A percentile compares a stretch with the other conserved stretches of the same genome.
phyloP scores from a whole-genome alignment of 139 green algal species.

The Asterochloris erici region DNA sequence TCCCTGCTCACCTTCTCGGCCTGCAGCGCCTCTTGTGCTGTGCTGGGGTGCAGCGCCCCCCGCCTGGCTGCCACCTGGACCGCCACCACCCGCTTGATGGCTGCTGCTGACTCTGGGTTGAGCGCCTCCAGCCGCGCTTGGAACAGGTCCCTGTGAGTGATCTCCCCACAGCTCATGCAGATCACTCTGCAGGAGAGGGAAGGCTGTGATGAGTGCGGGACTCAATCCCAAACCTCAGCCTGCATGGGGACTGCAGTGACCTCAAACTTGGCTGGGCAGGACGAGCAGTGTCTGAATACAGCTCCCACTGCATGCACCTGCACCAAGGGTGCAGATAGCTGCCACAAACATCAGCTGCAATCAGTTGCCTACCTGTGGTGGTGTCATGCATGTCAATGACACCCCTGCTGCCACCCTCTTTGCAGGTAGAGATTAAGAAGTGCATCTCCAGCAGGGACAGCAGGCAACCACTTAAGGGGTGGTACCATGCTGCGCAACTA shows the following conservation, averaged over 20 bases:
- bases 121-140: conserved; percentile 58
- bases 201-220: no score
- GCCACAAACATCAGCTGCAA: no score
- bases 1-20: conserved; percentile 16
- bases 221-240: no score
- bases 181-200: conserved; percentile 45
- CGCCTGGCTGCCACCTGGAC: neutral
- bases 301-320: neutral
- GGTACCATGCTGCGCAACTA: no score
- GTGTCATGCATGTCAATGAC: no score
- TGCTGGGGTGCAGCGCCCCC: conserved; percentile 20
- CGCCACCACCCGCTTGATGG: conserved; percentile 29
- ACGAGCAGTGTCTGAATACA: no score
- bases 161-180: conserved; percentile 60
- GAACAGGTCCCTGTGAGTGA: conserved; percentile 42
- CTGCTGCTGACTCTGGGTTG: conserved; percentile 54
- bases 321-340: neutral
- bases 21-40: conserved; percentile 4
- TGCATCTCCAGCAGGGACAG: no score
- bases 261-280: neutral
- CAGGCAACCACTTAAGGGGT: no score
- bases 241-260: no score
- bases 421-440: no score
- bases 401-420: no score
- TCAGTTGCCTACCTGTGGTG: no score